Evolutionary conservation across 805 yeast species (phyloP), one percentile per base, ranked within the genome.

Genomic region (Soucietia sequanensis): DNA sequence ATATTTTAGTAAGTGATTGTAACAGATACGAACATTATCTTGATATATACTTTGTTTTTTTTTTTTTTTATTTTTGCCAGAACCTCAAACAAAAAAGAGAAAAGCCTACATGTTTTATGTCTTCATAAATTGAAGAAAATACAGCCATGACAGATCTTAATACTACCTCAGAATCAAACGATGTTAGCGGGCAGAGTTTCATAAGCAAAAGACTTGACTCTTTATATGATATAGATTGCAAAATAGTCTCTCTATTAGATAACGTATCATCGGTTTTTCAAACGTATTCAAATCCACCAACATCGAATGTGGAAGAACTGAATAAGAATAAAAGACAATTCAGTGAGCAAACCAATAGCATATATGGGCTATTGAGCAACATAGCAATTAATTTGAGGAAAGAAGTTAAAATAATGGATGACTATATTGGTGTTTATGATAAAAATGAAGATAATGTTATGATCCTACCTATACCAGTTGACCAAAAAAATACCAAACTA

Each of bases 401-500:
- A 31, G 95, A 85, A 47, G 77, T 85, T 28, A 76, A 77, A 50
- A 48, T 73, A 10, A 64, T 84, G 57, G 89, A 84, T 56, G 77
- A 75, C 28, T 72, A 73, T 47, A 72, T 70, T 22, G 80, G 77
- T 8, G 72, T 69, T 5, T 62, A 56, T 40, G 67, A 68, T 23
- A 61, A 65, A 33, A 68, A 70, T 37, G 65, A 68, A 13, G 72
- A 71, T 31, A 52, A 51, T 21, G 50, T 75, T 14, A 74, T 75
- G 62, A 73, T 84, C 25, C 63, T 84, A 18, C 93, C 95, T 1
- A 72, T 84, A 3, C 70, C 73, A 27, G 75, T 84, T 16, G 83
- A 81, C 33, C 80, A 80, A 43, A 81, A 82, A 60, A 86, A 88
- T 23, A 76, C 85, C 4, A 71, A 75, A 62, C 71, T 82, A 19